Evolutionary conservation across 176 grass and related monocot species (phyloP).

Genomic region (Eleusine coracana): DNA sequence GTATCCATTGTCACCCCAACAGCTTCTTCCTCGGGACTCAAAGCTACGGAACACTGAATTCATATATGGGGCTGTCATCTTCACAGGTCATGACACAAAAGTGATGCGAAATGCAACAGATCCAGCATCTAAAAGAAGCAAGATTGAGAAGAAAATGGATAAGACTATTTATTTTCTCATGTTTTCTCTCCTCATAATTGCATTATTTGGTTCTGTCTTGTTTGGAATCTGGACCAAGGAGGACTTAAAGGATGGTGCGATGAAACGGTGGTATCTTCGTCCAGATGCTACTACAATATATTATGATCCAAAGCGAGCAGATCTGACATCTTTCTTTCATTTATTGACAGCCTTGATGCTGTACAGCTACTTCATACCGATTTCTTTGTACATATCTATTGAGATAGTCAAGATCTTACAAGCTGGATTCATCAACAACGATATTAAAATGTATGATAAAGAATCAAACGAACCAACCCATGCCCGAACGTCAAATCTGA

Average conservation of each 20-base stretch:
- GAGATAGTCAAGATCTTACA: slow-evolving; percentile 92
- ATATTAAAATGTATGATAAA: slow-evolving; percentile 93
- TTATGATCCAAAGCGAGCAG: slow-evolving; percentile 64
- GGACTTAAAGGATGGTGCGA: no score
- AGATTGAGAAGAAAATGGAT: slow-evolving; percentile 95
- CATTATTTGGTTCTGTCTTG: no score
- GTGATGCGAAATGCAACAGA: slow-evolving; percentile 95
- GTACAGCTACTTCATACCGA: slow-evolving; percentile 91
- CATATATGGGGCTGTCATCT: slow-evolving; percentile 87
- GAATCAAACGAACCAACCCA: slow-evolving; percentile 74
- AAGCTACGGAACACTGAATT: slow-evolving; percentile 96
- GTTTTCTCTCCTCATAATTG: slow-evolving; percentile 66
- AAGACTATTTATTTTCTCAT: slow-evolving; percentile 87
- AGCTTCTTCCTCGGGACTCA: slow-evolving; percentile 93
- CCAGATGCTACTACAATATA: slow-evolving; percentile 46
- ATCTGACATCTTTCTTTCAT: slow-evolving; percentile 83
- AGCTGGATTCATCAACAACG: slow-evolving; percentile 88
- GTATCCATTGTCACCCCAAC: slow-evolving; percentile 68
- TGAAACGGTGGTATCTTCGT: slow-evolving; percentile 70
- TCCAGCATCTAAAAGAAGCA: slow-evolving; percentile 89
- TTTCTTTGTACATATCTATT: slow-evolving; percentile 94
- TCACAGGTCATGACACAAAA: slow-evolving; percentile 91
- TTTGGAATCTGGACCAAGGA: no score
- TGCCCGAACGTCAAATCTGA: slow-evolving; percentile 95
- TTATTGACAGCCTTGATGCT: slow-evolving; percentile 94